Conservation (phyloP, 176 grass and related monocot genomes). For the Raddia guianensis region DNA sequence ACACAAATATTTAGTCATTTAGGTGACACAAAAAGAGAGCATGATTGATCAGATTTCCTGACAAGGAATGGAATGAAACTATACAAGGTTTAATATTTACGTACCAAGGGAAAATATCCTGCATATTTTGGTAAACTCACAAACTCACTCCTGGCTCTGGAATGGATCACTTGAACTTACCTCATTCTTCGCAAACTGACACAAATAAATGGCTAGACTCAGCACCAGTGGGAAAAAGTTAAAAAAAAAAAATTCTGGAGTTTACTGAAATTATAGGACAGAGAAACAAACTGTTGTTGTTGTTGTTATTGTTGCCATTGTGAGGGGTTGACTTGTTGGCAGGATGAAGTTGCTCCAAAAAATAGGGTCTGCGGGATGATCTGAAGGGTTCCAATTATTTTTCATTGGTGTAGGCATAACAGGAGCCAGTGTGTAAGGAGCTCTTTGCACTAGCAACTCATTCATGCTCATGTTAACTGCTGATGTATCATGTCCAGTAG, state of each 20-base stretch:
- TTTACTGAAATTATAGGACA: conserved; percentile 27
- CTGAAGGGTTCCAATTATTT: conserved; percentile 74
- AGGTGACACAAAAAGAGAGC: not conserved
- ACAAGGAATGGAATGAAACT: not conserved
- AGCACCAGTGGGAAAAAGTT: conserved; percentile 31
- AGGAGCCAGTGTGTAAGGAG: conserved; percentile 69
- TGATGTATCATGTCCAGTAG: conserved; percentile 52
- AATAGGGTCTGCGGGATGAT: conserved; percentile 65
- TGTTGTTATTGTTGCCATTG: conserved; percentile 62
- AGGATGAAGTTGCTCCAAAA: conserved; percentile 91
- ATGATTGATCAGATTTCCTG: not conserved
- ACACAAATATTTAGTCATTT: not conserved
- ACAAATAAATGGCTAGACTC: conserved; percentile 36
- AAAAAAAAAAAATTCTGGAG: conserved; percentile 25
- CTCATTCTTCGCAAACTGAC: conserved; percentile 89
- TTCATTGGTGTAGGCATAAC: conserved; percentile 75
- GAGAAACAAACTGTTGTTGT: conserved; percentile 52
- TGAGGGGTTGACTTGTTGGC: conserved; percentile 70
- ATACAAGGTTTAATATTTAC: conserved; percentile 20
- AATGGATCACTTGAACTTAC: conserved; percentile 79
- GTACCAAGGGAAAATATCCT: conserved; percentile 39
- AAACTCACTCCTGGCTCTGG: conserved; percentile 71
- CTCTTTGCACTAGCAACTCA: conserved; percentile 59
- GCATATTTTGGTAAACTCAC: conserved; percentile 17
- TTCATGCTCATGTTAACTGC: conserved; percentile 53